phyloP scores from a whole-genome alignment of 2,329 filamentous ascomycete species.

The Chrysoporthe puriensis region DNA sequence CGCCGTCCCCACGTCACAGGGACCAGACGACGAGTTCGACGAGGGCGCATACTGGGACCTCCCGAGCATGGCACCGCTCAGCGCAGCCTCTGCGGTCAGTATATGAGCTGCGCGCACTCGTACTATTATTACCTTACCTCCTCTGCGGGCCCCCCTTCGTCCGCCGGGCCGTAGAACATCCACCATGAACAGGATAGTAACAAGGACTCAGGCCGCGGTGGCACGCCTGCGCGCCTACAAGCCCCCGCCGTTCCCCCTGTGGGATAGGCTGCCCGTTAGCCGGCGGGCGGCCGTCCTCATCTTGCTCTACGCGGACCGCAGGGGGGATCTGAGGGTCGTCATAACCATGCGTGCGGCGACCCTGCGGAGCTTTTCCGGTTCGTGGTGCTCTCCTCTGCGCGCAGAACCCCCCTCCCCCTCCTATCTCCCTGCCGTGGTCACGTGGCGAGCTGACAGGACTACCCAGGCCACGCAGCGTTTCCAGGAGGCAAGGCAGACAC shows the following conservation, averaged over 20 bases:
- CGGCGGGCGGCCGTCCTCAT: conserved; percentile 86
- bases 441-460: background rate
- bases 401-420: background rate
- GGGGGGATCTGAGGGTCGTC: conserved; percentile 75
- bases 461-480: conserved; percentile 75
- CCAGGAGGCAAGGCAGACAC: conserved; percentile 76
- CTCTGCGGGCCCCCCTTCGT: background rate
- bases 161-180: background rate
- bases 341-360: conserved; percentile 69
- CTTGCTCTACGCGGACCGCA: conserved; percentile 81
- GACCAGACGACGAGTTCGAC: conserved; percentile 31
- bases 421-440: background rate
- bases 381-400: conserved; percentile 20
- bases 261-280: conserved; percentile 63
- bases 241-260: conserved; percentile 63
- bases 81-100: conserved; percentile 58
- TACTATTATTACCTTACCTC: too few species aligned
- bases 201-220: conserved; percentile 55
- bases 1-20: conserved; percentile 12
- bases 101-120: conserved; percentile 9
- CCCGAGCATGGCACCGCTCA: conserved; percentile 60
- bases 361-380: conserved; percentile 69
- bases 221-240: conserved; percentile 63
- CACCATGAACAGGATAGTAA: conserved; percentile 33
- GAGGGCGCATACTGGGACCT: conserved; percentile 61